These are phyloP conservation scores for Candida glucosophila DNA, from an alignment of 1,139 yeast genomes.

Conservation along the genomic window DNA sequence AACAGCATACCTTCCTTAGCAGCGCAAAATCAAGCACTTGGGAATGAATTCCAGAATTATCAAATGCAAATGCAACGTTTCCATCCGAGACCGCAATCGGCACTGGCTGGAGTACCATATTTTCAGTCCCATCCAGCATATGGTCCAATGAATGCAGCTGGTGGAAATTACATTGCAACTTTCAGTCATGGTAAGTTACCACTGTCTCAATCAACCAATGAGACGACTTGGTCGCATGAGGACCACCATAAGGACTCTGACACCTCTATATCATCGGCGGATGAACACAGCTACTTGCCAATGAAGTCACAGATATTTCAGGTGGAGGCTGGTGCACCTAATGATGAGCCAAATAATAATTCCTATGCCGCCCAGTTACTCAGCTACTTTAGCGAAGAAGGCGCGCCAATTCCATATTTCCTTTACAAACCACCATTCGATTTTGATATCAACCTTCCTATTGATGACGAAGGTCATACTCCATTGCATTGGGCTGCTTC, in stretches of 20 bases:
- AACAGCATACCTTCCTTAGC: conserved; percentile 8
- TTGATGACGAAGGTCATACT: conserved; percentile 94
- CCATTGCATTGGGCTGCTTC: conserved; percentile 97
- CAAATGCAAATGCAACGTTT: conserved; percentile 19
- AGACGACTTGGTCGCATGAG: conserved; percentile 40
- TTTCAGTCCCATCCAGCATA: conserved; percentile 5
- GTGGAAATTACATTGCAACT: conserved; percentile 17
- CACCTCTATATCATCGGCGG: conserved; percentile 33
- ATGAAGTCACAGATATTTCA: conserved; percentile 4
- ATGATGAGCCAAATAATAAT: conserved; percentile 7
- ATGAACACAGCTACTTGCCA: no score
- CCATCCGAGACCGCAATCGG: conserved; percentile 11
- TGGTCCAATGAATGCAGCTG: conserved; percentile 3
- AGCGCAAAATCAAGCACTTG: conserved; percentile 11
- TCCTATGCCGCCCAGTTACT: conserved; percentile 50
- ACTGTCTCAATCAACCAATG: conserved; percentile 38
- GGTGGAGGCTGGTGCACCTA: conserved; percentile 5
- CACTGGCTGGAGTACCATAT: conserved; percentile 7
- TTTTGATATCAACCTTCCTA: conserved; percentile 75
- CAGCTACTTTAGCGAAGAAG: conserved; percentile 63
- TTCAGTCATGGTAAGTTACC: conserved; percentile 22
- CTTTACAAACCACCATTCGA: conserved; percentile 69
- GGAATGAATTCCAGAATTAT: conserved; percentile 20
- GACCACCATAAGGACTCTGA: conserved; percentile 36
- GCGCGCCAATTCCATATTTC: conserved; percentile 65